A percentile compares a stretch with the other conserved stretches of the same genome.
phyloP scores from a whole-genome alignment of 2,329 filamentous ascomycete species.

The Drechslerella dactyloides region DNA sequence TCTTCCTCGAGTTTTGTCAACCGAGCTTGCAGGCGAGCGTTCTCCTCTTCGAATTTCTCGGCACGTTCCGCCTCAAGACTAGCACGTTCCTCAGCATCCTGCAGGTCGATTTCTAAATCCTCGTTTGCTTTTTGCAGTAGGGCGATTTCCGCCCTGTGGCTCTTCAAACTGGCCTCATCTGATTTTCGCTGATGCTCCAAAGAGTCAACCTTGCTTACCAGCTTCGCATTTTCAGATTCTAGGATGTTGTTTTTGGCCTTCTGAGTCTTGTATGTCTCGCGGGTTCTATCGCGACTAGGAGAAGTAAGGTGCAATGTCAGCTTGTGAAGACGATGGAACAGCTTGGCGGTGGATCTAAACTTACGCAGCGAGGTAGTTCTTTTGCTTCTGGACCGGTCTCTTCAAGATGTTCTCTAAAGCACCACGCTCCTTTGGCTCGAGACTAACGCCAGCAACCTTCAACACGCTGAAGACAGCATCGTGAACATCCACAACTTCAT shows the following conservation, averaged over 20 bases:
- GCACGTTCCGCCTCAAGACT: background rate
- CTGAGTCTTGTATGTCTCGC: background rate
- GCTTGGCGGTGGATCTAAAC: background rate
- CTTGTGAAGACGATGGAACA: background rate
- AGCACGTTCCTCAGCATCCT: background rate
- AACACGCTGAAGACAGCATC: constrained; percentile 4
- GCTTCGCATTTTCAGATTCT: background rate
- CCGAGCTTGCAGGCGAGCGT: background rate
- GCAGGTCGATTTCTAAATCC: background rate
- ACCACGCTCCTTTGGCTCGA: background rate
- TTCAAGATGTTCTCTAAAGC: background rate
- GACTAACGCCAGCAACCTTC: background rate
- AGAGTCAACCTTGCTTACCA: background rate
- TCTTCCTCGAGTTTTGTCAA: background rate
- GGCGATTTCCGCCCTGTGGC: constrained; percentile 8
- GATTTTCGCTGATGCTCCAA: background rate
- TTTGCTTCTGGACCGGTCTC: constrained; percentile 2
- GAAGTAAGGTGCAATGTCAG: background rate
- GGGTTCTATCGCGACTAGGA: constrained; percentile 6
- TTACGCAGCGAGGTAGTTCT: constrained; percentile 8
- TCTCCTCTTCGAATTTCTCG: background rate
- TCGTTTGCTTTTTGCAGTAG: background rate
- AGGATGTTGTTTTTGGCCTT: background rate
- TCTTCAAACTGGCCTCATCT: constrained; percentile 5
- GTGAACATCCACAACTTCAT: constrained; percentile 12